Evolutionary conservation across 148 eudicot genomes (phyloP).

Genomic region (Camellia japonica): DNA sequence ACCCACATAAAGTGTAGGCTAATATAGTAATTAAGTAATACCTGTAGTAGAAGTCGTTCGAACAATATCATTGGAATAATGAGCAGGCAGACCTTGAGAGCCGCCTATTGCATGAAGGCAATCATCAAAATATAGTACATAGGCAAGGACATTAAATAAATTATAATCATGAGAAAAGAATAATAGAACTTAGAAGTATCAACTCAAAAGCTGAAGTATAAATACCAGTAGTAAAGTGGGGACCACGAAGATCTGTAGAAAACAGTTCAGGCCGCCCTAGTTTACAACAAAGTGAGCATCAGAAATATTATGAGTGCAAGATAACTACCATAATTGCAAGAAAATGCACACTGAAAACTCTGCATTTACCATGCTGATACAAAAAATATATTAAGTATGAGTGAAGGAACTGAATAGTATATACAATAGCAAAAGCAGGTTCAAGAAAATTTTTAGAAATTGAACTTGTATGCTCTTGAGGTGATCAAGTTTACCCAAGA

Average conservation of each 20-base stretch:
- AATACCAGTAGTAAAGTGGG: constrained; percentile 4
- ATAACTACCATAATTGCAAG: not conserved
- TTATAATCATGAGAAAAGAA: not conserved
- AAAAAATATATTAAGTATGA: not conserved
- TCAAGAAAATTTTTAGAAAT: not conserved
- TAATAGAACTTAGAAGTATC: not conserved
- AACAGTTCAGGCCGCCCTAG: not conserved
- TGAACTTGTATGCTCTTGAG: constrained; percentile 11
- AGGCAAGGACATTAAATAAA: not conserved
- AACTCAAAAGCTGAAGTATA: not conserved
- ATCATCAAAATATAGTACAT: not conserved
- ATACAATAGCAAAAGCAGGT: not conserved
- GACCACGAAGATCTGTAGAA: constrained; percentile 4
- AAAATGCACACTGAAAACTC: not conserved
- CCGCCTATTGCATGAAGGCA: not conserved
- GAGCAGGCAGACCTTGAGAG: not conserved
- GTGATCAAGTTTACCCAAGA: constrained; percentile 1
- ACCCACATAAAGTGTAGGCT: not conserved
- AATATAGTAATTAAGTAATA: not conserved
- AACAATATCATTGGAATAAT: constrained; percentile 6
- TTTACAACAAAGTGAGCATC: not conserved
- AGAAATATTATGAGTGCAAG: not conserved
- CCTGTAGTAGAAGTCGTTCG: not conserved
- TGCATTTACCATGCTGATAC: too few relatives aligned
- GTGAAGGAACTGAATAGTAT: not conserved